Conservation (phyloP, 192 early-diverging fungal species). For the Chytriomyces sp. region DNA sequence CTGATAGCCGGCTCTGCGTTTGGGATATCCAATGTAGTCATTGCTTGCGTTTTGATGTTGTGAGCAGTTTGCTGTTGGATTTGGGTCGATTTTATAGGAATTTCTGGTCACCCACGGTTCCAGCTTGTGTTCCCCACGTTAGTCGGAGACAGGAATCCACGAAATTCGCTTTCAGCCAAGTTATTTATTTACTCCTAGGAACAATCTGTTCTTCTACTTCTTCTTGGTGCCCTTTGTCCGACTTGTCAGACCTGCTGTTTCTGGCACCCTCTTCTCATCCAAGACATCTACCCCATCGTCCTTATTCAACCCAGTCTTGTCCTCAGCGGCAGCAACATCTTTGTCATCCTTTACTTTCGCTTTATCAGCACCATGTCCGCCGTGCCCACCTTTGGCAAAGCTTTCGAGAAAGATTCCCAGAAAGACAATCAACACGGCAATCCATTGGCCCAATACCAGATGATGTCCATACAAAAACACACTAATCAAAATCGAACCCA, state of each 20-base stretch:
- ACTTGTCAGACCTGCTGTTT: no score
- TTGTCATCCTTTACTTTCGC: not conserved
- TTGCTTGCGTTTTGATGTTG: no score
- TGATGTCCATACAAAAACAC: constrained; percentile 87
- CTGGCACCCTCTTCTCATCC: not conserved
- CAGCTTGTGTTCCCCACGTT: no score
- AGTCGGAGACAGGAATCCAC: no score
- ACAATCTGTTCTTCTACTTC: not conserved
- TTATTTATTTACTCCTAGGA: no score
- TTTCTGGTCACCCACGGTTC: no score
- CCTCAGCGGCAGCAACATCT: not conserved
- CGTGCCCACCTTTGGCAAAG: constrained; percentile 33
- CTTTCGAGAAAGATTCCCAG: constrained; percentile 57
- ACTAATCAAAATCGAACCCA: constrained; percentile 91
- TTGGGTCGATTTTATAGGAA: no score
- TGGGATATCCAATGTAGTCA: no score
- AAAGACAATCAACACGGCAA: constrained; percentile 84
- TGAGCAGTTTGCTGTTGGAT: no score
- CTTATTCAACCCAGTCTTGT: constrained; percentile 2
- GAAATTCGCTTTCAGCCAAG: no score
- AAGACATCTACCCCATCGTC: constrained; percentile 17
- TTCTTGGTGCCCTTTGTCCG: not conserved
- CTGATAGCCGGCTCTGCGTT: no score
- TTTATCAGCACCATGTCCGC: not conserved
- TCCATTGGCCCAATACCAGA: constrained; percentile 82